These are phyloP conservation scores for Blastobotrys americana DNA, from an alignment of 805 yeast genomes.

Conservation along the genomic window DNA sequence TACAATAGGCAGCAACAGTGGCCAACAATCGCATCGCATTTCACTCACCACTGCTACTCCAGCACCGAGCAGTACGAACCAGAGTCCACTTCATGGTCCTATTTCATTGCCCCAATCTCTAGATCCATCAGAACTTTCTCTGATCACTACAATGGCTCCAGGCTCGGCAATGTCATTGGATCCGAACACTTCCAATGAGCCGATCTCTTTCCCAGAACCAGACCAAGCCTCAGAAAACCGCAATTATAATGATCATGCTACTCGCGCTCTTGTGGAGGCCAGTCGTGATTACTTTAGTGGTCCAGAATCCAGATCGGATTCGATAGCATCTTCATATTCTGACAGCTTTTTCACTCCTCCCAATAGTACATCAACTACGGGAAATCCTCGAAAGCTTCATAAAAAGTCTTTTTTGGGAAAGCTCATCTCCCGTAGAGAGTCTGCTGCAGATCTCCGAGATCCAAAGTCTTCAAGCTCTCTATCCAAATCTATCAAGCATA, in stretches of 20 bases:
- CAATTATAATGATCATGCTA: constrained; percentile 6
- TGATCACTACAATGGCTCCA: constrained; percentile 6
- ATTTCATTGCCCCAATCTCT: constrained; percentile 7
- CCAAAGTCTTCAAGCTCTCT: neutral
- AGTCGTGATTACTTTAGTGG: neutral
- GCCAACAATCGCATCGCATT: neutral
- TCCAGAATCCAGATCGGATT: constrained; percentile 12
- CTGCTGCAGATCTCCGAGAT: constrained; percentile 10
- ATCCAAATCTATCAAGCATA: constrained; percentile 5
- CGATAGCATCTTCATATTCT: constrained; percentile 14
- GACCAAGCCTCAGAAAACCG: constrained; percentile 18
- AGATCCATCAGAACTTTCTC: constrained; percentile 14
- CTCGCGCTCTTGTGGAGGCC: neutral
- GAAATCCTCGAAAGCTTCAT: constrained; percentile 2
- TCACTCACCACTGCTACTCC: neutral
- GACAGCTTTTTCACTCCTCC: constrained; percentile 2
- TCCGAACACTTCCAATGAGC: neutral
- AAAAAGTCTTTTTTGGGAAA: constrained; percentile 16
- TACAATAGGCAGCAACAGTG: no score
- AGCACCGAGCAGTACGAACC: neutral
- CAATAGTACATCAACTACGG: no score
- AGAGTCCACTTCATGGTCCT: constrained; percentile 1
- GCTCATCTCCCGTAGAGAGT: constrained; percentile 18
- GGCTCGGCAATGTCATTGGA: neutral
- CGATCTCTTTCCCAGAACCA: constrained; percentile 17